Evolutionary conservation across 257 asterid genomes (phyloP), one percentile per base, ranked within the genome.

Genomic region (Solanum stenotomum): DNA sequence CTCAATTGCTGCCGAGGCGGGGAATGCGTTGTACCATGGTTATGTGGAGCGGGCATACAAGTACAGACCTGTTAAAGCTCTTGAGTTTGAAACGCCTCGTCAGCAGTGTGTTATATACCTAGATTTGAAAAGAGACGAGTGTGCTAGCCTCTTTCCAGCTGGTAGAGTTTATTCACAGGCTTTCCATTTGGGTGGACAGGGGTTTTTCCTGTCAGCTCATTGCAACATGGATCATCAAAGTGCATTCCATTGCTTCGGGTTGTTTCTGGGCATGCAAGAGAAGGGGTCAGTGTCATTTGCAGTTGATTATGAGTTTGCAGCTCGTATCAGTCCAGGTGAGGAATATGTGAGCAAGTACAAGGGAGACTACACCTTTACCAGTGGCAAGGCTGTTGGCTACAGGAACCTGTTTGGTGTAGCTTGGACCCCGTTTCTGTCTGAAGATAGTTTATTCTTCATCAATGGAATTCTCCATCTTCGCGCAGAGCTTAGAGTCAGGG

Each of bases 141-240:
- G 98, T 11, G 90, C 52, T 1, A 90, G 91, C 89, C 96, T 96
- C 29, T 93, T 87, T 86, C 98, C 98, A 6, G 44, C 94, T 2
- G 98, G 98, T 5, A 91, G 96, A 38, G 90, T 95, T 71, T 94
- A 94, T 90, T 95, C 98, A 0, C 98, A 96, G 92, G 98, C 98
- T 7, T 96, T 96, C 87, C 98, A 94, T 90, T 85, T 96, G 87
- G 98, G 98, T 1, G 98, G 98, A 74, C 98, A 94, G 78, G 98
- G 97, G 0, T 95, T 96, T 87, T 95, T 95, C 92, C 84, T 96
- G 88, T 94, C 98, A 4, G 98, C 98, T 18, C 98, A 93, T 40
- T 96, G 99, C 93, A 94, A 94, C 85, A 88, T 92, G 98, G 99
- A 95, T 65, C 98, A 94, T 89, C 94, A 89, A 49, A 89, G 92